Evolutionary conservation across 2,329 filamentous ascomycete species (phyloP).

Genomic region (Bipolaris cookei): DNA sequence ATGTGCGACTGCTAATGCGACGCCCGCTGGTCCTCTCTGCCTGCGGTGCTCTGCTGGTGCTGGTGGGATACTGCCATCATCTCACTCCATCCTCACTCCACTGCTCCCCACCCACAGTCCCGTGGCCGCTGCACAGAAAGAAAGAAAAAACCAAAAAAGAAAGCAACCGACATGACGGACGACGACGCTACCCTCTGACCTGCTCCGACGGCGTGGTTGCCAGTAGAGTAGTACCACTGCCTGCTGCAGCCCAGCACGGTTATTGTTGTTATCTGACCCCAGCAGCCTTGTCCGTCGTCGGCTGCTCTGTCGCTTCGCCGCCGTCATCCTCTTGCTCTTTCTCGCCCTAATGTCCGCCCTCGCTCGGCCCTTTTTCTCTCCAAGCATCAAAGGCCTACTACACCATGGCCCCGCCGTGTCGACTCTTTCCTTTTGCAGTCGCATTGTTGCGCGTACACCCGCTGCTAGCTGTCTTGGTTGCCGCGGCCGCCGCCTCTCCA

Average conservation of each 20-base stretch:
- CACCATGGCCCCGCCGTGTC: not conserved
- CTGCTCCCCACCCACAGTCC: too few species aligned
- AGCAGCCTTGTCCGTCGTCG: constrained; percentile 9
- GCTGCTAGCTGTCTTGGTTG: not conserved
- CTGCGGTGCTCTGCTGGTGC: too few species aligned
- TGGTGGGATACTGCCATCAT: too few species aligned
- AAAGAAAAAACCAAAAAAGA: not conserved
- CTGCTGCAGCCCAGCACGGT: constrained; percentile 12
- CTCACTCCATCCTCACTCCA: too few species aligned
- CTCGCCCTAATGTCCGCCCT: not conserved
- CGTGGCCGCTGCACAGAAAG: not conserved
- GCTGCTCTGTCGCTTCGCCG: not conserved
- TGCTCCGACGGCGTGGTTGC: constrained; percentile 3
- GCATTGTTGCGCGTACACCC: constrained; percentile 1
- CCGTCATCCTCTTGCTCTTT: not conserved
- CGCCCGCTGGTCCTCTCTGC: not conserved
- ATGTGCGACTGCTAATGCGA: not conserved
- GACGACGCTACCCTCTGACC: not conserved
- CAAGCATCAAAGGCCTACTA: not conserved
- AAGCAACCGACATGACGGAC: not conserved
- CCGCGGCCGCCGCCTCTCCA: not conserved
- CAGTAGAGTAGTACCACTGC: constrained; percentile 7
- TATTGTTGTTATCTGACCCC: constrained; percentile 12
- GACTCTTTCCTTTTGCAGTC: constrained; percentile 4
- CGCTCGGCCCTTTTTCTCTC: constrained; percentile 5